Evolutionary conservation across 1,284 basidiomycete genomes (phyloP), one percentile per base, ranked within the genome.

Genomic region (Naganishia cerealis): DNA sequence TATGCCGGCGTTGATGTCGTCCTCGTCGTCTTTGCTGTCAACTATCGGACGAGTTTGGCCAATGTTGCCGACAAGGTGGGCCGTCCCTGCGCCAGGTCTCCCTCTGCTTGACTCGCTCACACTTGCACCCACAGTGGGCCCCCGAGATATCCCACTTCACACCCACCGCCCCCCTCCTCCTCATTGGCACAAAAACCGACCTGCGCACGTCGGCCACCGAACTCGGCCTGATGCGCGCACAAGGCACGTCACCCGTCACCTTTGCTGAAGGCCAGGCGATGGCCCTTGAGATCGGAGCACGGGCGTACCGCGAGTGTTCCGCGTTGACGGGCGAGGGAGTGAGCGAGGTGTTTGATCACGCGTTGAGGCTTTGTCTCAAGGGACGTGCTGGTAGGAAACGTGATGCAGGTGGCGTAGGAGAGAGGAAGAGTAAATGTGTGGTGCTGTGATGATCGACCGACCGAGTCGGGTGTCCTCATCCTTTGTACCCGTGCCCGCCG

Each of bases 141-240:
- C 94, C 94, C 36, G 95, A 99, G 82, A 92, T 99, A 69, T 89
- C 91, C 48, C 96, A 99, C 81, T 99, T 98, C 77, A 97, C 94
- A 83, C 91, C 94, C 78, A 88, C 87, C 73, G 92, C 93, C 6
- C 96, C 95, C 1, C 85, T 95, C 71, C 87, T 99, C 73, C 86
- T 99, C 38, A 91, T 99, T 57, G 94, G 88, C 33, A 93, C 93
- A 61, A 99, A 99, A 84, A 94, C 85, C 63, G 94, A 99, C 80
- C 84, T 98, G 52, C 88, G 96, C 66, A 81, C 85, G 57, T 95
- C 98, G 81, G 87, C 90, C 36, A 89, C 91, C 73, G 94, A 93
- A 52, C 85, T 88, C 71, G 87, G 91, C n/a, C 91, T 98, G 87
- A 86, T 99, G 73, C 86, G 87, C 53, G 93, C 94, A 1, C 95